A percentile compares a stretch with the other conserved stretches of the same genome.
Conservation (phyloP, 2,329 filamentous ascomycete species). For the Aspergillus novoparasiticus region DNA sequence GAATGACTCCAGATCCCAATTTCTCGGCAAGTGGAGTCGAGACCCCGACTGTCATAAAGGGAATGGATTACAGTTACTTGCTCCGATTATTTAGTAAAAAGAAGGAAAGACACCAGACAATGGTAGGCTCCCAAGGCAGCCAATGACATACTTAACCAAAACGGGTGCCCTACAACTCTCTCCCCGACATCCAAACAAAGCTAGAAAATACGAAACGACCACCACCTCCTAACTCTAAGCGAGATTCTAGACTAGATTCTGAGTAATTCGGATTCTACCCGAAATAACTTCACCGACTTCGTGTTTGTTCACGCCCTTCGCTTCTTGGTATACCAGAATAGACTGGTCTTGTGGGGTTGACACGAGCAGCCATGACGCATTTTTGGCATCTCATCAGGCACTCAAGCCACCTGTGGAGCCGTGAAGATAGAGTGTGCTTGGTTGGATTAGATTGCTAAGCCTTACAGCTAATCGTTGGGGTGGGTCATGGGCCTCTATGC, state of each 20-base stretch:
- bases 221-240: neutral
- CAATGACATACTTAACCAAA: neutral
- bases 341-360: conserved; percentile 2
- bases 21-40: neutral
- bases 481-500: neutral
- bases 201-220: neutral
- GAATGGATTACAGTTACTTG: neutral
- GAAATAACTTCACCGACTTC: neutral
- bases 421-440: neutral
- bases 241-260: neutral
- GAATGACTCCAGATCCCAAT: neutral
- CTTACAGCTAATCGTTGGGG: neutral
- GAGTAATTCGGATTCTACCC: neutral
- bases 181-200: neutral
- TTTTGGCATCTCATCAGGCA: neutral
- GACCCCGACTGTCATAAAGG: neutral
- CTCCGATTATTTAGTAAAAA: neutral
- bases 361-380: conserved; percentile 1
- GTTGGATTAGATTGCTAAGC: conserved; percentile 7
- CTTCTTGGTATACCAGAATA: conserved; percentile 4
- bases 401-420: neutral
- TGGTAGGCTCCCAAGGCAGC: neutral
- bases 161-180: neutral
- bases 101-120: neutral
- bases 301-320: conserved; percentile 7